These are phyloP conservation scores for Neodidymelliopsis sp. DNA, from an alignment of 2,329 filamentous ascomycete species.

Conservation along the genomic window DNA sequence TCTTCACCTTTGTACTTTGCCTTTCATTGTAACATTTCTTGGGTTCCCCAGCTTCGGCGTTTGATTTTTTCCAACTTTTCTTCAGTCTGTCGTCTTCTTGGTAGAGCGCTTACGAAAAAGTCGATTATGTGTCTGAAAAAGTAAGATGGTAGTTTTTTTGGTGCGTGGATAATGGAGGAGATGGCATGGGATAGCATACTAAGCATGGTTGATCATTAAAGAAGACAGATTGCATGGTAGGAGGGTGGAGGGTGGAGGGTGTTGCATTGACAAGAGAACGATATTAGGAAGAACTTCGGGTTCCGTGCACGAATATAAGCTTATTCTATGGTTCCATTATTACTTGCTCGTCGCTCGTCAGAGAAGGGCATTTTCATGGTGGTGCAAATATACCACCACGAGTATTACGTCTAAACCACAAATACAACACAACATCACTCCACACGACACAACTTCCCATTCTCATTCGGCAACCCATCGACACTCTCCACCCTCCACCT, in stretches of 20 bases:
- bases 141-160: constrained; percentile 11
- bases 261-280: background rate
- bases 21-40: constrained; percentile 31
- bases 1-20: constrained; percentile 19
- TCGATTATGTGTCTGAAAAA: constrained; percentile 9
- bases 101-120: constrained; percentile 9
- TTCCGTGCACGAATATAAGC: background rate
- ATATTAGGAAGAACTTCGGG: background rate
- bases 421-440: background rate
- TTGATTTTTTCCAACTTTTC: constrained; percentile 2
- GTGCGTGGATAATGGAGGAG: background rate
- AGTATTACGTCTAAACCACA: too few relatives aligned
- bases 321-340: background rate
- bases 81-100: background rate
- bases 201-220: too few relatives aligned
- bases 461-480: constrained; percentile 46
- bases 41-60: constrained; percentile 26
- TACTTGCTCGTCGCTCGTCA: too few relatives aligned
- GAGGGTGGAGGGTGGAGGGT: background rate
- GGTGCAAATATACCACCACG: too few relatives aligned
- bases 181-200: too few relatives aligned
- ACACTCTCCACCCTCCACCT: constrained; percentile 45
- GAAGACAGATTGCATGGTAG: constrained; percentile 1
- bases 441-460: constrained; percentile 46
- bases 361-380: too few relatives aligned